These are phyloP conservation scores for Claviceps sorghi DNA, from an alignment of 2,329 filamentous ascomycete species.

Conservation along the genomic window DNA sequence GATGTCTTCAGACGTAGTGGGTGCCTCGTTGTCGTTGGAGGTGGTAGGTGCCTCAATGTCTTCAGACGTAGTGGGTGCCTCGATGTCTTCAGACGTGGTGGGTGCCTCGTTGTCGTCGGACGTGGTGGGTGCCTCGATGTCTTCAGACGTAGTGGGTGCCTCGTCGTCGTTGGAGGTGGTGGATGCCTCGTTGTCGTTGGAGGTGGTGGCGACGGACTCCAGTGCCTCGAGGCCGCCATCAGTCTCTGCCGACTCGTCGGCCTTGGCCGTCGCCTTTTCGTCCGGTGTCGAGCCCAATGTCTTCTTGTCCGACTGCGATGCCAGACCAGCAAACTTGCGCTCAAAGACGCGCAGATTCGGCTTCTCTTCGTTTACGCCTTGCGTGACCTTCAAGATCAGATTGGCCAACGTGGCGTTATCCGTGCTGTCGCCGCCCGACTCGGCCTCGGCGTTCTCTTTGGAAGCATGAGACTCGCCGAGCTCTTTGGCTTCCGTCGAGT, in stretches of 20 bases:
- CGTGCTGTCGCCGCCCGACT: constrained; percentile 1
- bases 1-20: too few relatives aligned
- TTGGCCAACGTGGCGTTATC: constrained; percentile 25
- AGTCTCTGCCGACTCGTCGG: background rate
- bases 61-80: too few relatives aligned
- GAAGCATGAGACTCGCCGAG: constrained; percentile 6
- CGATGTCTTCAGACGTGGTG: too few relatives aligned
- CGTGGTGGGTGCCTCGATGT: too few relatives aligned
- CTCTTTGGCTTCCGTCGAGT: constrained; percentile 15
- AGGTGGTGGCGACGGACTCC: background rate
- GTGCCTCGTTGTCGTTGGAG: too few relatives aligned
- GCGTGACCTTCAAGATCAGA: constrained; percentile 37
- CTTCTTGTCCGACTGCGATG: constrained; percentile 22
- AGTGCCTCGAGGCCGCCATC: background rate
- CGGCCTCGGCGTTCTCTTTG: constrained; percentile 6
- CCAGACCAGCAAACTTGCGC: constrained; percentile 34
- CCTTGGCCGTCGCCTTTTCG: background rate
- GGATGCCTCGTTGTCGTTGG: too few relatives aligned
- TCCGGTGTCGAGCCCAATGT: background rate
- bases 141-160: too few relatives aligned
- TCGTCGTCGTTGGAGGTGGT: too few relatives aligned
- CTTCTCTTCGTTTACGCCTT: constrained; percentile 26
- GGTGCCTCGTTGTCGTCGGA: too few relatives aligned
- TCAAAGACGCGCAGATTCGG: constrained; percentile 34
- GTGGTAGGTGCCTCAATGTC: too few relatives aligned